Base-by-base conservation (phyloP, 1,284 basidiomycete species). In the Taiwanofungus camphoratus region DNA sequence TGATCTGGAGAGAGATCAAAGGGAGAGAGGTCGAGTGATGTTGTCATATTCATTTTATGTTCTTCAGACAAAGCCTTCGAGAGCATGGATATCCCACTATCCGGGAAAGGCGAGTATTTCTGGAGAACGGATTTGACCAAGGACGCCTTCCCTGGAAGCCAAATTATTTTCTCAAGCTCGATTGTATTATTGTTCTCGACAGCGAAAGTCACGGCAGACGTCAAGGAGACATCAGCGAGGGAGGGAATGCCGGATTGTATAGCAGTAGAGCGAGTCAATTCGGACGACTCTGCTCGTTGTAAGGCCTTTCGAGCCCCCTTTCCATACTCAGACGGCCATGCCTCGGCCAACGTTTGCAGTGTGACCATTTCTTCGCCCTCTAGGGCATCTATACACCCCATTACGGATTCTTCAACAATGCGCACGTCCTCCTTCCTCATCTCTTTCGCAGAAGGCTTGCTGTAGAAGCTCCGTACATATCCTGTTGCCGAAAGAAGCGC, bases 181-280 rank as follows among this genome's bases (percentile, higher is more conserved):
- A 39, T 39, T 2, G 49, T 51, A 16, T 62, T 53, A 2, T 47
- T 57, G 11, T 22, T 44, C 12, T 56, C 39, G 16, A 64, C 39
- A n/a, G 46, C 45, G 15, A 57, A 54, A 9, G 47, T 42, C 12
- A 66, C 38, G 1, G 60, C 58, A 16, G 52, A 48, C 12, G 42
- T 45, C 7, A 66, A 26, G 2, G 58, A 39, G 13, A 65, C 39
- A 18, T 62, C 57, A 2, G 51, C 49, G 13, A 65, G 57, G 12
- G 53, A 45, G 3, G 60, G 56, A 9, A 44, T 36, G 4, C 22
- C 20, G 31, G 8, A 3, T 8, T 16, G n/a, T n/a, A n/a, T n/a
- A n/a, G n/a, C n/a, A n/a, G n/a, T n/a, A n/a, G n/a, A n/a, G n/a
- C n/a, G n/a, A n/a, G n/a, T n/a, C n/a, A n/a, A n/a, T n/a, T n/a